Evolutionary conservation across 805 yeast species (phyloP).

Genomic region (Candida rishiriensis): DNA sequence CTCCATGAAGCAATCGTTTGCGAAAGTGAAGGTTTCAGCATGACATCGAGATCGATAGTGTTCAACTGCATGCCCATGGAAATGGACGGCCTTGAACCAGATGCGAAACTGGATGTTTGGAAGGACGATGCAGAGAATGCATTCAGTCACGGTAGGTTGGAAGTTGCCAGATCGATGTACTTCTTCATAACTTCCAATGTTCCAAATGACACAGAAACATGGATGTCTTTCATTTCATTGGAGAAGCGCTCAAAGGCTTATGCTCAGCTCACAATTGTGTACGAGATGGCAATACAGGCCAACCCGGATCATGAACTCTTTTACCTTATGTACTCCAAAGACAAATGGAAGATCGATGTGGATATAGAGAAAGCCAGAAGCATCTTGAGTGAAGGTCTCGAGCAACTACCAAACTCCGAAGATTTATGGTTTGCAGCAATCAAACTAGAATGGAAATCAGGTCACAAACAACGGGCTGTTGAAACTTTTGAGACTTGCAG

Average conservation of each 20-base stretch:
- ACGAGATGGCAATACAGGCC: constrained; percentile 47
- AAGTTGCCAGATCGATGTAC: constrained; percentile 44
- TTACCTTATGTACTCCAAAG: constrained; percentile 69
- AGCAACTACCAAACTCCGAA: constrained; percentile 40
- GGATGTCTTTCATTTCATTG: constrained; percentile 43
- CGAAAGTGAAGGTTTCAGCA: constrained; percentile 40
- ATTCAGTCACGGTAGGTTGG: constrained; percentile 19
- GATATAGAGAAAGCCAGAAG: constrained; percentile 49
- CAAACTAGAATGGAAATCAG: constrained; percentile 50
- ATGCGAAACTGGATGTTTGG: constrained; percentile 28
- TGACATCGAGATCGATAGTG: constrained; percentile 54
- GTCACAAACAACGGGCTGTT: constrained; percentile 33
- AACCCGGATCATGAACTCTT: constrained; percentile 49
- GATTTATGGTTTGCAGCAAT: constrained; percentile 70
- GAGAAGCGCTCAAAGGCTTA: constrained; percentile 27
- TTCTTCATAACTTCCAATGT: constrained; percentile 39
- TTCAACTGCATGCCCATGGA: constrained; percentile 33
- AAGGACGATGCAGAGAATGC: constrained; percentile 33
- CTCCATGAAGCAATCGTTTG: constrained; percentile 48
- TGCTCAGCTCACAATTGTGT: constrained; percentile 37
- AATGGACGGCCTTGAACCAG: constrained; percentile 22
- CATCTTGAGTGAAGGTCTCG: constrained; percentile 47
- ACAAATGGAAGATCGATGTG: constrained; percentile 45
- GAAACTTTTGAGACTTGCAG: constrained; percentile 30
- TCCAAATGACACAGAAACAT: constrained; percentile 43